Conservation (phyloP, 495 filamentous ascomycete genomes). For the Aspergillus leporis region DNA sequence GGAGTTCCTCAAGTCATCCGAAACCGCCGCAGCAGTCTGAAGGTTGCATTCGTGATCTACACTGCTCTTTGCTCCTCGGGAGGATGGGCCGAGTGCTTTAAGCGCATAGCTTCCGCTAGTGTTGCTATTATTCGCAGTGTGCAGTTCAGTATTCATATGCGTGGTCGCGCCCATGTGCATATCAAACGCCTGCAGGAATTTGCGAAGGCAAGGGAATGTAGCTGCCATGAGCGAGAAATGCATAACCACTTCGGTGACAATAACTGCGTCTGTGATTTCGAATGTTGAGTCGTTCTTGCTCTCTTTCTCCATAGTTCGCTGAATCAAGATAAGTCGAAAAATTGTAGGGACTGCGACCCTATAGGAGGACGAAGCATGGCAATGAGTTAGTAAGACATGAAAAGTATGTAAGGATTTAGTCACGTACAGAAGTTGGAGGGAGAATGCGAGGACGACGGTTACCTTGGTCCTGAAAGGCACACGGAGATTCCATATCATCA, state of each 20-base stretch:
- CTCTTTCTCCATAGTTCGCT: neutral
- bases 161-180: conserved; percentile 5
- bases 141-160: neutral
- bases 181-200: conserved; percentile 1
- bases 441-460: neutral
- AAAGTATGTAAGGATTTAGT: neutral
- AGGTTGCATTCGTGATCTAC: neutral
- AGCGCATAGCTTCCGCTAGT: neutral
- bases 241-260: conserved; percentile 4
- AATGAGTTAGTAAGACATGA: neutral
- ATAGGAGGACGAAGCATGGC: too few species aligned
- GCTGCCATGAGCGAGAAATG: conserved; percentile 5
- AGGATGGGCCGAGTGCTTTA: neutral
- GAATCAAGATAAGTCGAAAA: neutral
- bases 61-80: neutral
- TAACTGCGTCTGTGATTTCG: neutral
- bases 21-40: neutral
- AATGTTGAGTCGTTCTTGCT: neutral
- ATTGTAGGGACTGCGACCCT: neutral
- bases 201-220: conserved; percentile 2
- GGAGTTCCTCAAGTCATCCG: neutral
- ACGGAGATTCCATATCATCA: neutral
- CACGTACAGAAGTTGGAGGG: conserved; percentile 3
- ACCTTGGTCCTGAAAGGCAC: neutral
- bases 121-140: too few species aligned